Percentiles rank a stretch among this genome's conserved stretches.
These are phyloP conservation scores for Alternaria rosae DNA, from an alignment of 2,329 filamentous ascomycete genomes.

Conservation along the genomic window DNA sequence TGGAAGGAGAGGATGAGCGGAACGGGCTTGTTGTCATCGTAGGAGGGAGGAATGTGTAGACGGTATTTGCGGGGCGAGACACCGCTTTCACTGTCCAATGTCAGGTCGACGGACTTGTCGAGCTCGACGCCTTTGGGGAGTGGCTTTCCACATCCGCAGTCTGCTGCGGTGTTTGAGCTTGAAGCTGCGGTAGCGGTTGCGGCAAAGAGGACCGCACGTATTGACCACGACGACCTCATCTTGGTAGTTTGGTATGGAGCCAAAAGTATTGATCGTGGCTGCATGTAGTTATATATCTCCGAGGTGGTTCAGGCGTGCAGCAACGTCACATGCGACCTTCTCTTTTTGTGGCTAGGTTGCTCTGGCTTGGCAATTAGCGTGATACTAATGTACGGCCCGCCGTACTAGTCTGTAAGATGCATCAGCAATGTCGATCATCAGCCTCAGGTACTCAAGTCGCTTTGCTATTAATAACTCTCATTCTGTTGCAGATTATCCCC, in stretches of 20 bases:
- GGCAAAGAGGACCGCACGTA: neutral
- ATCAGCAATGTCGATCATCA: neutral
- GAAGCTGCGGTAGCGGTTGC: neutral
- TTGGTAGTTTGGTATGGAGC: neutral
- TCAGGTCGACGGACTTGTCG: constrained; percentile 33
- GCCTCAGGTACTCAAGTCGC: neutral
- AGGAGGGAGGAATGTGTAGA: constrained; percentile 51
- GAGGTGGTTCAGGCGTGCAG: neutral
- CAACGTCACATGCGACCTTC: neutral
- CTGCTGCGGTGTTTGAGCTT: neutral
- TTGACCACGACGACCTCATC: neutral
- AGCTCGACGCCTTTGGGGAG: constrained; percentile 29
- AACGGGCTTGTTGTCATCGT: constrained; percentile 46
- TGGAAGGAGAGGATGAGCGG: constrained; percentile 60
- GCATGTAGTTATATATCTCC: neutral
- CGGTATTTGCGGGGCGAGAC: constrained; percentile 44
- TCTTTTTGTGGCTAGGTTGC: neutral
- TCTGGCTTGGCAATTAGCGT: neutral
- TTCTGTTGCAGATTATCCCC: no score
- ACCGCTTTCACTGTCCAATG: constrained; percentile 39
- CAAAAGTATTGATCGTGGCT: neutral
- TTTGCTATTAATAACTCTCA: neutral
- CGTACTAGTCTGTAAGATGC: neutral
- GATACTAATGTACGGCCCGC: neutral
- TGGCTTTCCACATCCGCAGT: constrained; percentile 21